Percentiles rank a stretch among this genome's conserved stretches.
These are phyloP conservation scores for Cercospora beticola DNA, from an alignment of 2,329 filamentous ascomycete species.

Conservation along the genomic window DNA sequence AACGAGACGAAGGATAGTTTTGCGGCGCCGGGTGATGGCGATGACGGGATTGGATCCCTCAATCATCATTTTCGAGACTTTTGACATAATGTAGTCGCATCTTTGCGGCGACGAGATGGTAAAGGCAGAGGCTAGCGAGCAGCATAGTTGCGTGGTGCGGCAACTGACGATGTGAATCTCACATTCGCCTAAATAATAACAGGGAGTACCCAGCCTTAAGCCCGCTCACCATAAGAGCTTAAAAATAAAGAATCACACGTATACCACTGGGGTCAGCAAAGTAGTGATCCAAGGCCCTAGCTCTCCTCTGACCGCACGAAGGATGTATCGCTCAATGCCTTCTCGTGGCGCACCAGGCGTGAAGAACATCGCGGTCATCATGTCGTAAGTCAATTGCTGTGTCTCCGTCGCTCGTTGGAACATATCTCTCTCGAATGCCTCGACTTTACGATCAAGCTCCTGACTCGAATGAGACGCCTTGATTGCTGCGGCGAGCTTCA, in stretches of 20 bases:
- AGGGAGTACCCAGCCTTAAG: not conserved
- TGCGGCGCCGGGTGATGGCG: constrained; percentile 3
- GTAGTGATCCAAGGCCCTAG: constrained; percentile 22
- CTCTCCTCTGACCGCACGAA: constrained; percentile 25
- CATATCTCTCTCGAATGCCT: constrained; percentile 41
- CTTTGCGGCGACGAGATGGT: not conserved
- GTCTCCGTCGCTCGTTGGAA: constrained; percentile 39
- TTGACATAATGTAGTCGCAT: constrained; percentile 16
- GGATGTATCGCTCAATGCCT: constrained; percentile 43
- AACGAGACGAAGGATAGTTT: not conserved
- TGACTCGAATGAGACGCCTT: constrained; percentile 26
- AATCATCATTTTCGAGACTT: constrained; percentile 35
- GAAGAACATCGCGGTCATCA: constrained; percentile 51
- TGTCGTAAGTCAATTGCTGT: constrained; percentile 45
- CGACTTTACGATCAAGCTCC: constrained; percentile 35
- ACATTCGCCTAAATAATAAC: not conserved
- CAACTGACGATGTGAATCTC: not conserved
- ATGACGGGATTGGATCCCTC: constrained; percentile 27
- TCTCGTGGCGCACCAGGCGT: constrained; percentile 48
- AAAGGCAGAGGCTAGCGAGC: not conserved
- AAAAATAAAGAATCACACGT: constrained; percentile 35
- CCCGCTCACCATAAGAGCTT: constrained; percentile 29
- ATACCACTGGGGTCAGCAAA: constrained; percentile 30
- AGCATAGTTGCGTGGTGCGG: not conserved
- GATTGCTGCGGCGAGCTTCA: constrained; percentile 39